Evolutionary conservation across 345 rosid species (phyloP), one percentile per base, ranked within the genome.

Genomic region (Mercurialis annua): DNA sequence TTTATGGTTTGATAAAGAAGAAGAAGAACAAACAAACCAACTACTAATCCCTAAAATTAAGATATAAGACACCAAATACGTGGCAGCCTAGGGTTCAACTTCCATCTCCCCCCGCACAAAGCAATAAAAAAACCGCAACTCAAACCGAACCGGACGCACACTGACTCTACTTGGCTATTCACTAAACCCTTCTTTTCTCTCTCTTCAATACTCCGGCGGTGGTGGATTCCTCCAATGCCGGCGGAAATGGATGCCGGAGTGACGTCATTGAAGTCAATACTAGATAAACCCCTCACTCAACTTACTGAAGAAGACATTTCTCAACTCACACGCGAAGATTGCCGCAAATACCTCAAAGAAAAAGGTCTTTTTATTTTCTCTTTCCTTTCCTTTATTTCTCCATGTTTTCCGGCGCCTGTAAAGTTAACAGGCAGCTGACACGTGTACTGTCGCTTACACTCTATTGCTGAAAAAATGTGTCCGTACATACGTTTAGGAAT

Each of bases 241-340:
- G 63, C 40, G 66, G 57, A 48, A 33, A 79, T 80, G 89, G 87
- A 83, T 38, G 84, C 72, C 24, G 82, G 82, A 58, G 80, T 79
- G 36, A 68, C 86, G 75, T 72, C 92, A 15, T 81, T 78, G 33
- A 57, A 85, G 74, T 84, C 87, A 24, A 83, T 90, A 79, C 96
- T 92, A 0, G 97, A 83, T 72, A 92, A 86, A 72, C 97, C 98
- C 61, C 81, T 88, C 36, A 75, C 80, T 70, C 92, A 86, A 33
- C 72, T 69, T 58, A 90, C 96, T 4, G 98, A 93, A 69, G 98
- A 93, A 27, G 98, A 93, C 90, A 93, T 93, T 87, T 87, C 98
- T n/a, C 98, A 90, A 88, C 86, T 93, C 76, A 90, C 97, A 3
- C 98, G 97, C 40, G 97, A 90, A 58, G 98, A 93, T 71, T 93